Evolutionary conservation across 78 protist genomes (phyloP).

Genomic region (Dictyostelium capitatum): DNA sequence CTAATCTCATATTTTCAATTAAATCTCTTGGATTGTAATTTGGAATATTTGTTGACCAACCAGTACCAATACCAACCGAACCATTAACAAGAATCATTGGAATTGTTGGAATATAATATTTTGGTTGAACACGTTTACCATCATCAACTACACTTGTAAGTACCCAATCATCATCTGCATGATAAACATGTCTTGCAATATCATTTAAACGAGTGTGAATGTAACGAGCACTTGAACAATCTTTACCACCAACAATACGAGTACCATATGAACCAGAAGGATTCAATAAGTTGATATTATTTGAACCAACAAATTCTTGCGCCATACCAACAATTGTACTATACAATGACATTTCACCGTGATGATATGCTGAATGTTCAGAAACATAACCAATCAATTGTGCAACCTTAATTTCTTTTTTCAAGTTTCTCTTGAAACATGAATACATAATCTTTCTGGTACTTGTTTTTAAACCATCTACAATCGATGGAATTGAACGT

Average conservation of each 20-base stretch:
- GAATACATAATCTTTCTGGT: slow-evolving; percentile 98
- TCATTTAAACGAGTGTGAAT: slow-evolving; percentile 93
- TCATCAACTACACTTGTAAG: slow-evolving; percentile 96
- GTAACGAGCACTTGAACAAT: slow-evolving; percentile 90
- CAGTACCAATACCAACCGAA: slow-evolving; percentile 52
- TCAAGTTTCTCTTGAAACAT: slow-evolving; percentile 98
- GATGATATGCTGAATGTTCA: slow-evolving; percentile 98
- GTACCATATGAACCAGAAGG: slow-evolving; percentile 99
- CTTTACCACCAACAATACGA: slow-evolving; percentile 75
- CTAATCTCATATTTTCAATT: slow-evolving; percentile 71
- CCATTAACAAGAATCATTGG: slow-evolving; percentile 99
- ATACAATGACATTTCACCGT: slow-evolving; percentile 96
- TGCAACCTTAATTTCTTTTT: slow-evolving; percentile 97
- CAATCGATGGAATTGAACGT: slow-evolving; percentile 97
- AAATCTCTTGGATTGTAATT: slow-evolving; percentile 95
- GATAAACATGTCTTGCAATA: slow-evolving; percentile 93
- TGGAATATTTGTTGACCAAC: slow-evolving; percentile 90
- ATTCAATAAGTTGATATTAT: slow-evolving; percentile 96
- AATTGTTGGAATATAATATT: slow-evolving; percentile 95
- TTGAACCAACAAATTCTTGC: slow-evolving; percentile 96
- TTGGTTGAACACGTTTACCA: slow-evolving; percentile 97
- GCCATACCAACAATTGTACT: slow-evolving; percentile 97
- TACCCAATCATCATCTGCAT: slow-evolving; percentile 93
- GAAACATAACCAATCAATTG: slow-evolving; percentile 98
- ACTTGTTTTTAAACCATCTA: slow-evolving; percentile 99